Conservation (phyloP, 2,329 filamentous ascomycete species). For the Nothopassalora personata region DNA sequence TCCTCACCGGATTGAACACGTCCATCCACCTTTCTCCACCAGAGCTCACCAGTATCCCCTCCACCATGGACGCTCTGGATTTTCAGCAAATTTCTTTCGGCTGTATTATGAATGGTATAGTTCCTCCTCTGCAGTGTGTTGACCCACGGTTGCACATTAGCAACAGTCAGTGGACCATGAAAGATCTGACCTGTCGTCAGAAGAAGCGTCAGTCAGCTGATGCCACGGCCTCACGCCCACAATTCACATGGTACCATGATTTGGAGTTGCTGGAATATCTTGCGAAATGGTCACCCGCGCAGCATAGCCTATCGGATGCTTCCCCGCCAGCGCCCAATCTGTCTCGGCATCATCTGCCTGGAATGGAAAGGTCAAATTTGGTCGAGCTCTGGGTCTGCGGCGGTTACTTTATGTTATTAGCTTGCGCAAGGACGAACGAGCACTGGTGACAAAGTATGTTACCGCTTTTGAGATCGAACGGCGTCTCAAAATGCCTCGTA, state of each 20-base stretch:
- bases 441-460: too few relatives aligned
- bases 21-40: conserved; percentile 8
- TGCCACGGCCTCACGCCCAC: background rate
- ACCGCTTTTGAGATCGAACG: too few relatives aligned
- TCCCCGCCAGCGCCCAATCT: conserved; percentile 10
- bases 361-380: conserved; percentile 11
- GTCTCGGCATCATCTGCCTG: conserved; percentile 2
- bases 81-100: conserved; percentile 5
- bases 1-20: background rate
- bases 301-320: conserved; percentile 6
- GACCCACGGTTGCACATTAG: conserved; percentile 8
- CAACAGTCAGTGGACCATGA: conserved; percentile 13
- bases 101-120: conserved; percentile 9
- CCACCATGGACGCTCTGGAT: conserved; percentile 6
- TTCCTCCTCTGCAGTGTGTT: conserved; percentile 7
- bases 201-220: background rate
- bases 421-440: background rate
- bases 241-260: background rate
- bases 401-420: background rate
- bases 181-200: conserved; percentile 8
- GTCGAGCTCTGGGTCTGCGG: conserved; percentile 10
- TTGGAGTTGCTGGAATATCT: conserved; percentile 2
- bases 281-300: conserved; percentile 6
- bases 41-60: conserved; percentile 7
- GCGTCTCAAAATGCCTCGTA: too few relatives aligned